Evolutionary conservation across 2,329 filamentous ascomycete species (phyloP).

Genomic region (Zymoseptoria crescenta): DNA sequence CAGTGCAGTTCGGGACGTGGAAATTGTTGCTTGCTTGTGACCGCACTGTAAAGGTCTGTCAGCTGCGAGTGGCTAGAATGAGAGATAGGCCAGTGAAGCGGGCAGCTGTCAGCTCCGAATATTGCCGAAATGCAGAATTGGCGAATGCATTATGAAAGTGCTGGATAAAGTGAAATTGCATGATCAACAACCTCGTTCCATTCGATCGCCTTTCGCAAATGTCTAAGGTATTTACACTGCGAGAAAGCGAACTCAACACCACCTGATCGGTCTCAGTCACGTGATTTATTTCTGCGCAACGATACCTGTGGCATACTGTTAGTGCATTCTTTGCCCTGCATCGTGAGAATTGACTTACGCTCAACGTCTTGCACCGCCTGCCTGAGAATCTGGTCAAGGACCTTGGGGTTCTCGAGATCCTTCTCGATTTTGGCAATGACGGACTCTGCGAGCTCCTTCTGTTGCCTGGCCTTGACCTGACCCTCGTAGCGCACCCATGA

Average conservation of each 20-base stretch:
- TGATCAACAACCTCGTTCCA: slow-evolving; percentile 12
- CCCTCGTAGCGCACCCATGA: slow-evolving; percentile 98
- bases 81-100: background rate
- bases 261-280: slow-evolving; percentile 3
- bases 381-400: slow-evolving; percentile 93
- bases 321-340: background rate
- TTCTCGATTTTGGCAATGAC: slow-evolving; percentile 98
- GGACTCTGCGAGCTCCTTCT: slow-evolving; percentile 85
- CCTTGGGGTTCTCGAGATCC: slow-evolving; percentile 97
- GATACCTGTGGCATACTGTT: slow-evolving; percentile 12
- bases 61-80: background rate
- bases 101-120: background rate
- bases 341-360: slow-evolving; percentile 53
- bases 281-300: slow-evolving; percentile 19
- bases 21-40: background rate
- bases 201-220: slow-evolving; percentile 14
- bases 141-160: background rate
- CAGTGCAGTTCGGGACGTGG: background rate
- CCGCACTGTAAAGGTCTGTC: background rate
- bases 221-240: slow-evolving; percentile 20
- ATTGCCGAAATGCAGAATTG: background rate
- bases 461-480: slow-evolving; percentile 98
- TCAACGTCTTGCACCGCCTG: slow-evolving; percentile 95
- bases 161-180: background rate
- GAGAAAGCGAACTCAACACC: slow-evolving; percentile 1